Evolutionary conservation across 331 rosid genomes (phyloP), one percentile per base, ranked within the genome.

Genomic region (Malus hybrid): DNA sequence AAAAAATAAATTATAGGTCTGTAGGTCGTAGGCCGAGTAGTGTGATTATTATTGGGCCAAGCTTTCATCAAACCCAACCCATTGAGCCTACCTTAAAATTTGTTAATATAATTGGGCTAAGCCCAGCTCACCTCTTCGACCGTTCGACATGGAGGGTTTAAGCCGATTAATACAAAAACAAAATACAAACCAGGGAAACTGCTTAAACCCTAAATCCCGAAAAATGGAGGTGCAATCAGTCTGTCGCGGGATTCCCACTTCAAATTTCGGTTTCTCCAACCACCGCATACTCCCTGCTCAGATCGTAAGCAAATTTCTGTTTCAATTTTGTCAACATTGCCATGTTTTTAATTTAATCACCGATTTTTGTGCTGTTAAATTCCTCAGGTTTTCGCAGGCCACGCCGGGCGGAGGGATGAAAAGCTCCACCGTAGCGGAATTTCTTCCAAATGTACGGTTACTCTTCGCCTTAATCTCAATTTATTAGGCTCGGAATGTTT

Each of bases 131-230:
- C 39, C 42, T 15, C 44, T 36, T 36, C 44, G 44, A 36, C 44
- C 44, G 42, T 64, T 60, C 76, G 68, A 24, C 68, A 34, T 7
- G 10, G 44, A 77, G 87, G 90, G 87, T 81, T 87, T 85, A 58
- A 80, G 91, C 70, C 33, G 71, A 70, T 30, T 16, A 5, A 8
- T 10, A 20, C n/a, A 14, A 5, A 4, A 34, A 71, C 30, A 16
- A 61, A 44, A 62, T 5, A 26, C 32, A 13, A 11, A 57, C 7
- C 63, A 12, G 12, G 7, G 26, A 24, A 14, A 2, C 32, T 39
- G 63, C 87, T 84, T 68, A 86, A 89, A 85, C 91, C 96, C 95
- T 88, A 78, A 84, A 72, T 22, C 55, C 74, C 76, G 60, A 24
- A 36, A 53, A 48, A 90, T 81, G 98, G 87, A 74, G 77, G 82